phyloP scores from a whole-genome alignment of 441 rosid genomes.

The Croton setiger region DNA sequence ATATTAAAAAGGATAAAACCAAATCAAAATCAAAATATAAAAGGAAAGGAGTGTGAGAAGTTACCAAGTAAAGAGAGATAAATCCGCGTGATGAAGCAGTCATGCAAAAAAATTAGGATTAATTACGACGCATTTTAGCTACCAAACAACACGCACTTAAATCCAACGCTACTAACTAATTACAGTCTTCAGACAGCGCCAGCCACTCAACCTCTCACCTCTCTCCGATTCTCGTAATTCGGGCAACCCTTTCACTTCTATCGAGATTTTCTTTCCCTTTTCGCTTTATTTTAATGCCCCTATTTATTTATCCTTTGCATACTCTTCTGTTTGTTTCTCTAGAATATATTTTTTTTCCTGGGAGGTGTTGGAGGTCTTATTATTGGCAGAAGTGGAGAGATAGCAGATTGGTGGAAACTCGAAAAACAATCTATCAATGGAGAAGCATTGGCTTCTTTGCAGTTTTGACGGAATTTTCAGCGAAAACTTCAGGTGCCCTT shows the following conservation, averaged over 20 bases:
- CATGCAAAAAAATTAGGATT: no score
- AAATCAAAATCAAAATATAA: no score
- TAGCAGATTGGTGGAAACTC: not conserved
- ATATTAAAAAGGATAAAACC: no score
- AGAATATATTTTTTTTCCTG: not conserved
- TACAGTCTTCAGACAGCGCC: not conserved
- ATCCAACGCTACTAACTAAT: not conserved
- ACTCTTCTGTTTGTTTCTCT: not conserved
- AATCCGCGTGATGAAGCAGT: no score
- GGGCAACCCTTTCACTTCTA: constrained; percentile 21
- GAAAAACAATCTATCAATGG: not conserved
- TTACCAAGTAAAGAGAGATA: no score
- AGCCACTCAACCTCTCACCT: not conserved
- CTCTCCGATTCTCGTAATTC: not conserved
- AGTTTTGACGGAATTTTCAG: not conserved
- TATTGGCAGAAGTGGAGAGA: not conserved
- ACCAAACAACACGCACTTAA: not conserved
- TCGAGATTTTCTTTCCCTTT: constrained; percentile 22
- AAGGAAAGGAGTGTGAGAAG: no score
- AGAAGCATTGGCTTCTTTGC: not conserved
- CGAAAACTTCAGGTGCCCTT: constrained; percentile 24
- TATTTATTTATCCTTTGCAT: not conserved
- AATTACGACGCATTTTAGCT: not conserved
- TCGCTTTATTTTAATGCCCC: not conserved
- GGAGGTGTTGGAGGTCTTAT: not conserved